Evolutionary conservation across 345 rosid genomes (phyloP), one percentile per base, ranked within the genome.

Genomic region (Euphorbia peplus): DNA sequence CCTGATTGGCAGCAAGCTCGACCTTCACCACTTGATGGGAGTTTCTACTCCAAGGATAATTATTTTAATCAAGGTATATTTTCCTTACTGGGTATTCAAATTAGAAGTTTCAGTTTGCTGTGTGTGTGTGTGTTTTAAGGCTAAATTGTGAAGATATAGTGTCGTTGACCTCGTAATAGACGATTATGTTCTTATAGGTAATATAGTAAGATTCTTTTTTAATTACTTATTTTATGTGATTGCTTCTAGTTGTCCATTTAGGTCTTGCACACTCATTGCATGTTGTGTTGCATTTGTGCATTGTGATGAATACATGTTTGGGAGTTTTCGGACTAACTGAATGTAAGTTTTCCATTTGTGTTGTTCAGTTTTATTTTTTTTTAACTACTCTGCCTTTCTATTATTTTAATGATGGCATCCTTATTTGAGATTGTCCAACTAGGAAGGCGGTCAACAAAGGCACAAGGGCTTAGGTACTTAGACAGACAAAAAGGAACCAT

Each of bases 11-110:
- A 70, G 52, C 74, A 69, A 44, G 55, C 69, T 58, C 64, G 65
- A 55, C 64, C 30, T 42, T 56, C 60, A 53, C 69, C 75, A 21
- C 57, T 44, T 60, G 82, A 64, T 65, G 82, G 63, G 47, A 32
- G 41, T 73, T 76, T 76, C 56, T 47, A 52, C 56, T 19, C 77
- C 0, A 65, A 76, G 26, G 82, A 81, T 60, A 67, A 70, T 72
- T 77, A 54, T 60, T 53, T 64, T 47, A 70, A 80, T 77, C 69
- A 54, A 75, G 91, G 91, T 86, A 70, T 56, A 0, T 56, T 47
- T 25, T 68, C 6, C 29, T 69, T 39, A 16, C 11, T 55, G 62
- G 8, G 63, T 29, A 4, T 25, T 16, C 24, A 29, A 41, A 51
- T 41, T 25, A 29, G 11, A 51, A 55, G 69, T 63, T 56, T 35